Conservation (phyloP, 805 yeast species). For the Saturnispora hagleri region DNA sequence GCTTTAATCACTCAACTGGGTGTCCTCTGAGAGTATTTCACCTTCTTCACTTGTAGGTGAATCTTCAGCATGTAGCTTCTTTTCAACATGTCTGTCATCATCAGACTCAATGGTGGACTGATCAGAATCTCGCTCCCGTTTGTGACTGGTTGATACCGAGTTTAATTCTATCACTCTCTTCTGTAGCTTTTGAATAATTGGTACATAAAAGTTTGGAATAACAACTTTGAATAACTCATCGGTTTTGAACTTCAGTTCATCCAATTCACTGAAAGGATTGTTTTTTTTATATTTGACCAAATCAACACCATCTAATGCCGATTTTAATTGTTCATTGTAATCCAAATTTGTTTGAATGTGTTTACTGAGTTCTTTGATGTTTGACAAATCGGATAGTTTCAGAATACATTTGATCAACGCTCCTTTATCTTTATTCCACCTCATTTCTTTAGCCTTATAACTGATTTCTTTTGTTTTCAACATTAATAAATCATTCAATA, state of each 20-base stretch:
- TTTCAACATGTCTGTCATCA: not conserved
- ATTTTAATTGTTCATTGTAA: not conserved
- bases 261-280: not conserved
- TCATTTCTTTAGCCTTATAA: not conserved
- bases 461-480: not conserved
- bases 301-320: not conserved
- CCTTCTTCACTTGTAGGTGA: not conserved
- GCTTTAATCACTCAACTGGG: not conserved
- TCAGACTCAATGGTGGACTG: not conserved
- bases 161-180: not conserved
- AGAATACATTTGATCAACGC: not conserved
- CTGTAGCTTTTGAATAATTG: slow-evolving; percentile 3
- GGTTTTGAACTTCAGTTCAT: not conserved
- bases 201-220: slow-evolving; percentile 4
- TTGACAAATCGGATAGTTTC: not conserved
- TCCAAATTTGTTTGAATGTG: not conserved
- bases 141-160: not conserved
- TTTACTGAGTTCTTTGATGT: not conserved
- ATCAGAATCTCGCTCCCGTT: not conserved
- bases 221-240: not conserved
- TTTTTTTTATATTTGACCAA: not conserved
- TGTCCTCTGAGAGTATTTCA: slow-evolving; percentile 1
- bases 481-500: slow-evolving; percentile 8
- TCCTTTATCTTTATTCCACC: slow-evolving; percentile 2
- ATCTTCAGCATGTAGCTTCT: not conserved